Base-by-base conservation (phyloP, 2,329 filamentous ascomycete species). In the Xylaria polymorpha region DNA sequence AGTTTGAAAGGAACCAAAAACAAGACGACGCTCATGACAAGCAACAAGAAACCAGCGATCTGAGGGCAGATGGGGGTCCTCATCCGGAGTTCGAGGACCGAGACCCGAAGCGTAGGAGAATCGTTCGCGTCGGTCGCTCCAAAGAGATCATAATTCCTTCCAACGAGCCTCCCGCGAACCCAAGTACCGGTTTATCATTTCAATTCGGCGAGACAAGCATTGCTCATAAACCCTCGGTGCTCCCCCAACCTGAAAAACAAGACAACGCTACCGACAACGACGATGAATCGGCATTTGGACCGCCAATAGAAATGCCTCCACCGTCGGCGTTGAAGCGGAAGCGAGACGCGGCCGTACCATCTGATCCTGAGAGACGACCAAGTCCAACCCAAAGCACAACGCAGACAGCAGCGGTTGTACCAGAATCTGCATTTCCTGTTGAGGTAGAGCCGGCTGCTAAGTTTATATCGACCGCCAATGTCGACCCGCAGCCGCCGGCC, bases 1-100 rank as follows among this genome's bases (percentile, higher is more conserved):
- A 43, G 2, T 71, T 71, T 43, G 41, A 62, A 41, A 61, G n/a
- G 15, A 60, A 65, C 32, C 43, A 61, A 20, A 56, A 61, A 50
- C 39, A 59, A 29, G 25, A 15, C 8, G 60, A 29, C 8, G 29
- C 18, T 29, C 14, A 41, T 12, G 37, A 41, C 15, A 39, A 4
- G 39, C n/a, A 60, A 18, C 51, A 55, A 22, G 46, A 35, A 10
- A 22, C 10, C 12, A 12, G 7, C 15, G 51, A 51, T 4, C 39
- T 37, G 43, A 12, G 18, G 20, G 29, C 22, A 32, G 15, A 14
- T 9, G 22, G 15, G 32, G 35, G 29, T 22, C 1, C 20, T 10
- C 14, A 7, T 15, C 4, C 7, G 2, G 29, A 32, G 14, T 25
- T 25, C 18, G 18, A 48, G 35, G 22, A 58, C 1, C 44, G 5